phyloP scores from a whole-genome alignment of 2,329 filamentous ascomycete species.

The Sclerotinia subarctica region DNA sequence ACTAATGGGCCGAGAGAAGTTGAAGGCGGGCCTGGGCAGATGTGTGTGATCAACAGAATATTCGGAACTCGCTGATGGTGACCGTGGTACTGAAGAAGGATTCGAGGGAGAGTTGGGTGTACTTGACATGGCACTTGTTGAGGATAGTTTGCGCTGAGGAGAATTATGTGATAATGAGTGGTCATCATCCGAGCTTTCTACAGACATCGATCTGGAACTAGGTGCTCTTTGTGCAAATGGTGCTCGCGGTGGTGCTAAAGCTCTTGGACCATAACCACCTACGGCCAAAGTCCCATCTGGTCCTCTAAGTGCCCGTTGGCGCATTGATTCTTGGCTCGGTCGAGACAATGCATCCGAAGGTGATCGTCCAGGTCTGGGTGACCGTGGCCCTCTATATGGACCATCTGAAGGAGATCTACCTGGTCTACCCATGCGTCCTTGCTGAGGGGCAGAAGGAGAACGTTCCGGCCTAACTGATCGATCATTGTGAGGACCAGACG shows the following conservation, averaged over 20 bases:
- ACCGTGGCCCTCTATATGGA: constrained; percentile 40
- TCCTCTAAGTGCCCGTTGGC: constrained; percentile 29
- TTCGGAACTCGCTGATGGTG: constrained; percentile 82
- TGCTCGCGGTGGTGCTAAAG: constrained; percentile 46
- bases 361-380: constrained; percentile 23
- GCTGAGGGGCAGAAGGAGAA: constrained; percentile 15
- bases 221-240: constrained; percentile 47
- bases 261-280: constrained; percentile 41
- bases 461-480: constrained; percentile 14
- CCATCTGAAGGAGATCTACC: constrained; percentile 10
- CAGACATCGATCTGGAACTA: constrained; percentile 60
- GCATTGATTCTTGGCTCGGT: constrained; percentile 35
- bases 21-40: constrained; percentile 74
- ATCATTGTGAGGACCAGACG: constrained; percentile 6
- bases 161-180: constrained; percentile 53
- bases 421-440: constrained; percentile 11
- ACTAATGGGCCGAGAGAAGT: constrained; percentile 90
- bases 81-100: constrained; percentile 59
- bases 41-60: constrained; percentile 59
- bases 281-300: constrained; percentile 30
- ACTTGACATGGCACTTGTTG: constrained; percentile 60
- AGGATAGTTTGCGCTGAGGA: constrained; percentile 72
- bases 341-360: constrained; percentile 28
- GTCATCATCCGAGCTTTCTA: constrained; percentile 70
- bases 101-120: constrained; percentile 63